These are phyloP conservation scores for Ophiognomonia clavigignenti-juglandacearum DNA, from an alignment of 2,329 filamentous ascomycete genomes.

Conservation along the genomic window DNA sequence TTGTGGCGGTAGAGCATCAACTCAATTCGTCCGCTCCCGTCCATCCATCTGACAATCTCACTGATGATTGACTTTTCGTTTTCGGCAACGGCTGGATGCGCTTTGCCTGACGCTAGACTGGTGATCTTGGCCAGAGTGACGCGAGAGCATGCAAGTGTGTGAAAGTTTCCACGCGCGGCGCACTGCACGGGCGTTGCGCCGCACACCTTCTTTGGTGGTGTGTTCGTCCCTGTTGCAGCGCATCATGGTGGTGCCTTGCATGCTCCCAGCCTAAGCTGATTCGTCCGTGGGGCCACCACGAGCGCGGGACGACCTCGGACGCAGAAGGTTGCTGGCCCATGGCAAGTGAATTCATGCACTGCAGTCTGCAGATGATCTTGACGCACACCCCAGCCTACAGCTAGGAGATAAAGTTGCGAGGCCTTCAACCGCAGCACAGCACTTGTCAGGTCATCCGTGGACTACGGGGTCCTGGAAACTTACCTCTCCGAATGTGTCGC, in stretches of 20 bases:
- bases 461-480: constrained; percentile 13
- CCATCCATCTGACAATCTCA: constrained; percentile 4
- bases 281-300: not conserved
- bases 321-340: not conserved
- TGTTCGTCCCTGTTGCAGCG: too few relatives aligned
- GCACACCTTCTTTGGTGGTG: too few relatives aligned
- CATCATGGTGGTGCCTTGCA: not conserved
- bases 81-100: constrained; percentile 4
- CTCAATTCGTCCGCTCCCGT: constrained; percentile 14
- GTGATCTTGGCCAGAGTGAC: constrained; percentile 3
- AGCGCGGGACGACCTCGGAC: not conserved
- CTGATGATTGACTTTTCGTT: not conserved
- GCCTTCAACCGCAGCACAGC: constrained; percentile 7
- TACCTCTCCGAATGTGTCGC: not conserved
- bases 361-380: constrained; percentile 15
- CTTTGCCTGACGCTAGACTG: constrained; percentile 9
- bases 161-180: too few relatives aligned
- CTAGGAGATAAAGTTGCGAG: not conserved
- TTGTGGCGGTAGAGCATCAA: not conserved
- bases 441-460: constrained; percentile 5
- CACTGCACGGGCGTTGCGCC: too few relatives aligned
- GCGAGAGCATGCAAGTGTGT: constrained; percentile 9
- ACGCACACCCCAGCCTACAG: constrained; percentile 15
- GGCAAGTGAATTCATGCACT: constrained; percentile 7
- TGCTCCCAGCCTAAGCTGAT: not conserved